These are phyloP conservation scores for Hyparrhenia diplandra DNA, from an alignment of 176 grass and related monocot species.

Conservation along the genomic window DNA sequence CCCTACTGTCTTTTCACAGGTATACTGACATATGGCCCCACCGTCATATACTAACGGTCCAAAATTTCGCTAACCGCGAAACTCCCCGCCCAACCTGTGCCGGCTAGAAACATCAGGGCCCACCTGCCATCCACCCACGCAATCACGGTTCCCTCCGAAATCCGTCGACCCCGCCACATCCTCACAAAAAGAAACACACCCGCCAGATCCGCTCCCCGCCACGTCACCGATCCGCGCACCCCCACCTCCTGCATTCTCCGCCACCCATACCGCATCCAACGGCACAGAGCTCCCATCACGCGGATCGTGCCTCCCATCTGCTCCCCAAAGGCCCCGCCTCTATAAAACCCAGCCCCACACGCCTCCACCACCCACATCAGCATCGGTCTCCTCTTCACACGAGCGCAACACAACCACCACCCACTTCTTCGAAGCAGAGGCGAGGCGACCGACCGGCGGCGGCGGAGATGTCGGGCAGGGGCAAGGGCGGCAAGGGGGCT, in stretches of 20 bases:
- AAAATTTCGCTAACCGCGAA: conserved; percentile 20
- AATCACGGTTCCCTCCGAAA: background rate
- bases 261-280: conserved; percentile 34
- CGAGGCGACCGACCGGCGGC: background rate
- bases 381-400: background rate
- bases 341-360: conserved; percentile 36
- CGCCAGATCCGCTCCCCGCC: background rate
- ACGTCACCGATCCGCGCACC: conserved; percentile 64
- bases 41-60: background rate
- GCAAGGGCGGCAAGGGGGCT: conserved; percentile 91
- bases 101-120: background rate
- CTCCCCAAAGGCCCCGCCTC: background rate
- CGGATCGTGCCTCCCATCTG: conserved; percentile 22
- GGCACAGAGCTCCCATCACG: background rate
- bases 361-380: background rate
- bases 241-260: accelerated
- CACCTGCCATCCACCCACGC: background rate
- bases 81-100: background rate
- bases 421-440: background rate
- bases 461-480: conserved; percentile 65
- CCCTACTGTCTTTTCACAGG: no score
- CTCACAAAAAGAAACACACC: conserved; percentile 65
- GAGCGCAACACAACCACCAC: background rate
- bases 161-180: conserved; percentile 6
- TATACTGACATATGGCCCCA: background rate